A percentile compares a stretch with the other conserved stretches of the same genome.
phyloP scores from a whole-genome alignment of 2,329 filamentous ascomycete genomes.

The Cladosporium phlei region DNA sequence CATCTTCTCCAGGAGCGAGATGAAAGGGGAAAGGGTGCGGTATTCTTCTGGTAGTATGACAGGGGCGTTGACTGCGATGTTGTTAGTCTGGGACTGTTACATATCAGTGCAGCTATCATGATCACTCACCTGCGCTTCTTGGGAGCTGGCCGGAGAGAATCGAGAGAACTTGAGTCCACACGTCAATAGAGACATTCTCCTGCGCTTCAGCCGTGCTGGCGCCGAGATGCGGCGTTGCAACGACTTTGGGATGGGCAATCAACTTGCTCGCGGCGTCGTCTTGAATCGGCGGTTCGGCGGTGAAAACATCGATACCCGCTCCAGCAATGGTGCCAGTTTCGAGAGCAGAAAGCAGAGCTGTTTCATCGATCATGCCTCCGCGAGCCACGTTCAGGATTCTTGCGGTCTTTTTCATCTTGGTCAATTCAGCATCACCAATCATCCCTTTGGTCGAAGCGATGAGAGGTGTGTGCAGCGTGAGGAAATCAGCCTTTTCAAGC shows the following conservation, averaged over 20 bases:
- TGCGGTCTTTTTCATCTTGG: conserved; percentile 67
- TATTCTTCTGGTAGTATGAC: conserved; percentile 79
- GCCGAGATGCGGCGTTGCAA: conserved; percentile 74
- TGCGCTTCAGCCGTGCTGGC: conserved; percentile 78
- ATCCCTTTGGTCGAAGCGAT: conserved; percentile 72
- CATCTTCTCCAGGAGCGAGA: conserved; percentile 72
- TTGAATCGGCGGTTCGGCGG: conserved; percentile 62
- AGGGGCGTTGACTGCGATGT: conserved; percentile 73
- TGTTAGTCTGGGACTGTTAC: neutral
- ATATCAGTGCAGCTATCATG: neutral
- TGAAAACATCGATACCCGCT: conserved; percentile 76
- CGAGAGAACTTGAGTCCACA: conserved; percentile 72
- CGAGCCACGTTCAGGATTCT: conserved; percentile 74
- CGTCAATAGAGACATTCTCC: conserved; percentile 77
- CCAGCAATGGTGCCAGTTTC: conserved; percentile 68
- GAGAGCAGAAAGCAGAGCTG: conserved; percentile 64
- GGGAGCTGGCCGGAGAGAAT: conserved; percentile 70
- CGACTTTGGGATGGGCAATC: conserved; percentile 64
- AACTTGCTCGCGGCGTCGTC: conserved; percentile 58
- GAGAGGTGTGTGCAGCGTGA: conserved; percentile 77
- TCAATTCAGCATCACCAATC: conserved; percentile 62
- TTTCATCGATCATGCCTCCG: conserved; percentile 72
- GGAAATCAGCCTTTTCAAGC: conserved; percentile 64
- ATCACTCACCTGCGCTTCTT: conserved; percentile 36
- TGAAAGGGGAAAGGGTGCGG: conserved; percentile 70